Conservation (phyloP, 2,329 filamentous ascomycete species). For the Ustilaginoidea virens region DNA sequence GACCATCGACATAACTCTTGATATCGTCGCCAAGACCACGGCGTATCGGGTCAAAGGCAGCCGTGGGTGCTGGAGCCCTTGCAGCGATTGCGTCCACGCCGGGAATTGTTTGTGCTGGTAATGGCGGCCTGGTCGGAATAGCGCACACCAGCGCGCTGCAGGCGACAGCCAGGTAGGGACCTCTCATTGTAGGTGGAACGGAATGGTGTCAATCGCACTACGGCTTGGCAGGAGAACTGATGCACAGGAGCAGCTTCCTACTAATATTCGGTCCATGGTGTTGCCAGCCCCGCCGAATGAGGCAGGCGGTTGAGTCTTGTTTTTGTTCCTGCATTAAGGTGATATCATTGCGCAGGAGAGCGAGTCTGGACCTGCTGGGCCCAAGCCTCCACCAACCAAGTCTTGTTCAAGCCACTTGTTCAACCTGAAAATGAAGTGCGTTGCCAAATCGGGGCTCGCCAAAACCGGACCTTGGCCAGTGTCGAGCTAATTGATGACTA, state of each 20-base stretch:
- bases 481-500: too few relatives aligned
- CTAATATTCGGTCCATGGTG: too few relatives aligned
- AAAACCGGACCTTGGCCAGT: too few relatives aligned
- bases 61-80: slow-evolving; percentile 12
- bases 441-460: slow-evolving; percentile 1
- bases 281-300: too few relatives aligned
- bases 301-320: too few relatives aligned
- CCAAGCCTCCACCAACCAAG: background rate
- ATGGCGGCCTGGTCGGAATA: background rate
- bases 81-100: slow-evolving; percentile 3
- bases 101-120: background rate
- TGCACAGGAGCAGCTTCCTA: too few relatives aligned
- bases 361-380: background rate
- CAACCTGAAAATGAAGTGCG: too few relatives aligned
- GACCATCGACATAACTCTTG: slow-evolving; percentile 32
- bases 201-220: too few relatives aligned
- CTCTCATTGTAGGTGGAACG: slow-evolving; percentile 4
- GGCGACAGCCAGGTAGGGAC: slow-evolving; percentile 1
- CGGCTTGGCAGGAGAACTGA: too few relatives aligned
- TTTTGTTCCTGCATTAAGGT: slow-evolving; percentile 3
- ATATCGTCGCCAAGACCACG: slow-evolving; percentile 25
- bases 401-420: background rate
- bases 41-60: slow-evolving; percentile 9
- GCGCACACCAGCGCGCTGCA: slow-evolving; percentile 1
- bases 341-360: slow-evolving; percentile 2